These are phyloP conservation scores for Metschnikowia peoriensis DNA, from an alignment of 805 yeast species.

Conservation along the genomic window DNA sequence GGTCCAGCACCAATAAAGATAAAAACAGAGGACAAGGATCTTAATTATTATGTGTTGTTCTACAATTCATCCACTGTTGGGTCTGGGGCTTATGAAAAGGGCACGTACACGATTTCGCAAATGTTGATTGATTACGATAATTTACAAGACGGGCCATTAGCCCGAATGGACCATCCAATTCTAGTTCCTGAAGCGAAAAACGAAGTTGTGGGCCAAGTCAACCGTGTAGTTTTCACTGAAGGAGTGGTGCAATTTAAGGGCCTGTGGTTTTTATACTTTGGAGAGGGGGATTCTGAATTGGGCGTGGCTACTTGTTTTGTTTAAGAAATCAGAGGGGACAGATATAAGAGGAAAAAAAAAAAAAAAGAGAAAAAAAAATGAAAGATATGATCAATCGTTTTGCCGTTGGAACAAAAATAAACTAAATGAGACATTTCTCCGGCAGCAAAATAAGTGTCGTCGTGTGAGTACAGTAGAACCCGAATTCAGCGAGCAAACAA, in stretches of 20 bases:
- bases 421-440: not conserved
- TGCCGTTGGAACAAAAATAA: too few relatives aligned
- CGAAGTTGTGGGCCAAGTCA: conserved; percentile 39
- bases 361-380: too few relatives aligned
- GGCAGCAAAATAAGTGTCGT: not conserved
- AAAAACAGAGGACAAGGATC: conserved; percentile 18
- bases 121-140: conserved; percentile 43
- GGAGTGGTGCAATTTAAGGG: conserved; percentile 43
- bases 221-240: conserved; percentile 43
- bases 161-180: conserved; percentile 36
- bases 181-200: conserved; percentile 33
- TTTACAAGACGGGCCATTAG: conserved; percentile 34
- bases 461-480: not conserved
- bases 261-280: conserved; percentile 41
- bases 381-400: too few relatives aligned
- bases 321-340: not conserved
- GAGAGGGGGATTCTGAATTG: conserved; percentile 43
- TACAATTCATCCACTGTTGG: conserved; percentile 42
- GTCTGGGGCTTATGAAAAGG: conserved; percentile 27
- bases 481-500: not conserved
- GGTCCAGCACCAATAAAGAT: conserved; percentile 44
- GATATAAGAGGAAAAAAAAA: too few relatives aligned
- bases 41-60: conserved; percentile 35
- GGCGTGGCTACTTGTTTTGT: conserved; percentile 37
- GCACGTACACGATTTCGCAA: conserved; percentile 37